phyloP scores from a whole-genome alignment of 306 rosid species.

The Malus sieversii region DNA sequence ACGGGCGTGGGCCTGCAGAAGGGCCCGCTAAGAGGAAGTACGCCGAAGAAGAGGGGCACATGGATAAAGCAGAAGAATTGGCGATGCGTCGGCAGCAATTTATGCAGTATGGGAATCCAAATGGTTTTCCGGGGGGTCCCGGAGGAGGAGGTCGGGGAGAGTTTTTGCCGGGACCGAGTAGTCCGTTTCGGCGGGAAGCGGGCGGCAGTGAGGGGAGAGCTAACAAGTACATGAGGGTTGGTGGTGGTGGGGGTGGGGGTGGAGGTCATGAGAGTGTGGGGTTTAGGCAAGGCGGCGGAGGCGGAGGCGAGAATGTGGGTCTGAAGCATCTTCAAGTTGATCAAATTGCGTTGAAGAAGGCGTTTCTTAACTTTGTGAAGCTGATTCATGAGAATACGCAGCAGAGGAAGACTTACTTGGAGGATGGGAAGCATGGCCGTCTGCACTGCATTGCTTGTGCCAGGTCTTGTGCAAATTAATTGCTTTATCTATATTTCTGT shows the following conservation, averaged over 20 bases:
- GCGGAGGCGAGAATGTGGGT: slow-evolving; percentile 2
- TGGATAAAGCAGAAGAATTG: slow-evolving; percentile 37
- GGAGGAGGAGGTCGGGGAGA: slow-evolving; percentile 15
- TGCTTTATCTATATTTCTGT: background rate
- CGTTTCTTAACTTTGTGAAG: slow-evolving; percentile 59
- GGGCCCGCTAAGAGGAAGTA: slow-evolving; percentile 61
- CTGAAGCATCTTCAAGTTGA: slow-evolving; percentile 58
- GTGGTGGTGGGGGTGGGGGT: slow-evolving; percentile 27
- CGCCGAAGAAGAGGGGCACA: slow-evolving; percentile 28
- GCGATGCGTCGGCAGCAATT: slow-evolving; percentile 47
- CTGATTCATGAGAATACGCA: slow-evolving; percentile 47
- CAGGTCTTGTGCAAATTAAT: slow-evolving; percentile 50
- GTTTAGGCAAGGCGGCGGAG: slow-evolving; percentile 18
- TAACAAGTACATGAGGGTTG: slow-evolving; percentile 49
- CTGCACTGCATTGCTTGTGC: slow-evolving; percentile 76
- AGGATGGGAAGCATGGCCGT: slow-evolving; percentile 69
- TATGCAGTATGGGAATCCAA: slow-evolving; percentile 39
- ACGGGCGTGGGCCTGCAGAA: slow-evolving; percentile 40
- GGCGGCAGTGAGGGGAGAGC: slow-evolving; percentile 40
- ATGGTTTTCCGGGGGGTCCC: slow-evolving; percentile 37
- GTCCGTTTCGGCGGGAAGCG: slow-evolving; percentile 26
- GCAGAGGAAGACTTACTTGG: slow-evolving; percentile 64
- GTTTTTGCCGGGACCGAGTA: slow-evolving; percentile 43
- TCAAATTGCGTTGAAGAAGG: slow-evolving; percentile 57
- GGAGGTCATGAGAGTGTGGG: slow-evolving; percentile 32